Conservation (phyloP, 2,329 filamentous ascomycete genomes). For the Penicillium sp. region DNA sequence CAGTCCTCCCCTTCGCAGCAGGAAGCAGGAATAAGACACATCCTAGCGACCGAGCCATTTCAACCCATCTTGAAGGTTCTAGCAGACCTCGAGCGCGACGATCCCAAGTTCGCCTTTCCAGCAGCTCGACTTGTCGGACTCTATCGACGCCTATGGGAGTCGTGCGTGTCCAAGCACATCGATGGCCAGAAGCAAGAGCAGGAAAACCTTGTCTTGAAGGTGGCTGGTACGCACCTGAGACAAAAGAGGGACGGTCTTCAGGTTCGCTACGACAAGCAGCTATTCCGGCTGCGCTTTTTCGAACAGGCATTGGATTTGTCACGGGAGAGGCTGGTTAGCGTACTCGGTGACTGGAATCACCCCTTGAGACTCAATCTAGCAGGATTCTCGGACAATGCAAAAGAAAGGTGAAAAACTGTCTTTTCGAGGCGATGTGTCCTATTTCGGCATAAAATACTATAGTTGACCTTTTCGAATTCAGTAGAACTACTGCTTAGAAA, state of each 20-base stretch:
- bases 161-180: not conserved
- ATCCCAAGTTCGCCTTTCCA: not conserved
- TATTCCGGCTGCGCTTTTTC: no score
- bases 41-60: not conserved
- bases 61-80: no score
- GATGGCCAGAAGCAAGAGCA: not conserved
- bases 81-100: no score
- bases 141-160: not conserved
- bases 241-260: no score
- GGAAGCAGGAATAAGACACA: not conserved
- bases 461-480: no score
- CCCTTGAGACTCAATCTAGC: not conserved
- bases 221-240: no score
- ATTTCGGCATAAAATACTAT: no score
- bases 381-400: not conserved
- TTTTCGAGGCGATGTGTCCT: not conserved
- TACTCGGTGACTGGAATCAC: no score
- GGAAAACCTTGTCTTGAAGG: not conserved
- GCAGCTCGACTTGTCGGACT: not conserved
- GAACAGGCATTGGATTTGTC: no score
- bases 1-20: slow-evolving; percentile 29
- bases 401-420: not conserved
- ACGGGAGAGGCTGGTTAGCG: no score
- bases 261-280: no score
- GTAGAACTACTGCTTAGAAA: no score